Conservation (phyloP, 2,329 filamentous ascomycete genomes). For the Trichoderma sp. region DNA sequence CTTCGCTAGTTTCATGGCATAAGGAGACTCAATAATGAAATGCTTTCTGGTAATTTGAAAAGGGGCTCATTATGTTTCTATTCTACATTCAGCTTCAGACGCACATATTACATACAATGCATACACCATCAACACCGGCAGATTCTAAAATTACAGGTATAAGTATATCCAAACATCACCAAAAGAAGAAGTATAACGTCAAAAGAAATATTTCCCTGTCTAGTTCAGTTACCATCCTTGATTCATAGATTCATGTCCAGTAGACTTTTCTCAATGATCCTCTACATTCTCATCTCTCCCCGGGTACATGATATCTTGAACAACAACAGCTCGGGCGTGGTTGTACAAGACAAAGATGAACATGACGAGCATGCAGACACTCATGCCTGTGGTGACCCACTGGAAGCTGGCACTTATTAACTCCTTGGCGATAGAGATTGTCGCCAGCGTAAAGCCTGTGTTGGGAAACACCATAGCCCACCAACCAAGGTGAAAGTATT, state of each 20-base stretch:
- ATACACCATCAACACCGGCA: neutral
- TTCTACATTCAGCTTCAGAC: neutral
- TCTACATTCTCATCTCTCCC: conserved; percentile 54
- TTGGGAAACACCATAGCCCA: conserved; percentile 65
- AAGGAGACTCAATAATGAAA: neutral
- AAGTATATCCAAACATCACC: neutral
- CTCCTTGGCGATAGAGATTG: conserved; percentile 52
- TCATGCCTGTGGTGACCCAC: conserved; percentile 52
- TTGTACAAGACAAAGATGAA: conserved; percentile 46
- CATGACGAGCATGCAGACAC: conserved; percentile 41
- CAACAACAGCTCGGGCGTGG: conserved; percentile 45
- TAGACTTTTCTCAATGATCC: conserved; percentile 30
- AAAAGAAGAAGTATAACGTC: neutral
- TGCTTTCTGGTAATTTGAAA: neutral
- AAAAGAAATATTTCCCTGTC: neutral
- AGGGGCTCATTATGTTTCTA: neutral
- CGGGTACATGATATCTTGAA: conserved; percentile 56
- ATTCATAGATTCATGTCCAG: too few species aligned
- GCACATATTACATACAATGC: neutral
- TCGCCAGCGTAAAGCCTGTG: conserved; percentile 57
- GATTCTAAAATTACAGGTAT: neutral
- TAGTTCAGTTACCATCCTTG: neutral
- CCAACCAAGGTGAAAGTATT: conserved; percentile 61
- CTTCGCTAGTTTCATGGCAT: too few species aligned
- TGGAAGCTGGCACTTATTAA: conserved; percentile 45